phyloP scores from a whole-genome alignment of 2,329 filamentous ascomycete species.

The Pseudogymnoascus sp. region DNA sequence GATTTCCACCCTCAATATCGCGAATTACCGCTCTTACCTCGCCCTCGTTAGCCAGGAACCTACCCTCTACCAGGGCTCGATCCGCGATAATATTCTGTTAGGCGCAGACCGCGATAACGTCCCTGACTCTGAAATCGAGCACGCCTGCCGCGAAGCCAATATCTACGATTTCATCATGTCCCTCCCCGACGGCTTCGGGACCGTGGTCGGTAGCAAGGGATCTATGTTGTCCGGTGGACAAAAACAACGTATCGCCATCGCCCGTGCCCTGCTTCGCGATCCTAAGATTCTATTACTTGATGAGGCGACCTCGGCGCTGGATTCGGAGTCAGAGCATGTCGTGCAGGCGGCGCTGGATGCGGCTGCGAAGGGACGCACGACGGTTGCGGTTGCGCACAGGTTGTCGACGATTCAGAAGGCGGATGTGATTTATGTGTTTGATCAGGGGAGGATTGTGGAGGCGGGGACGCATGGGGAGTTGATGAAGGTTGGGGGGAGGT shows the following conservation, averaged over 20 bases:
- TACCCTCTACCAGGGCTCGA: conserved; percentile 86
- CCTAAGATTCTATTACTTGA: conserved; percentile 80
- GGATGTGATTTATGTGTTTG: conserved; percentile 94
- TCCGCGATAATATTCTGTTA: conserved; percentile 82
- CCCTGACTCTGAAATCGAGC: conserved; percentile 62
- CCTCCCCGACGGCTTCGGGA: conserved; percentile 77
- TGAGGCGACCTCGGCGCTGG: conserved; percentile 71
- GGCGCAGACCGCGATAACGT: conserved; percentile 61
- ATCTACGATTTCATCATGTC: conserved; percentile 89
- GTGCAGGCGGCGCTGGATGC: conserved; percentile 75
- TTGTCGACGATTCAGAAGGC: conserved; percentile 91
- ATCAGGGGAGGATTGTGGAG: conserved; percentile 79
- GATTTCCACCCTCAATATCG: conserved; percentile 72
- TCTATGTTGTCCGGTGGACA: conserved; percentile 81
- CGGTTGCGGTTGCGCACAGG: conserved; percentile 88
- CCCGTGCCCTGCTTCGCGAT: conserved; percentile 80
- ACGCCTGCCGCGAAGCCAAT: conserved; percentile 81
- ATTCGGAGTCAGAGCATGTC: conserved; percentile 68
- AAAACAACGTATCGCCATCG: conserved; percentile 87
- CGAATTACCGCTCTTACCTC: conserved; percentile 74
- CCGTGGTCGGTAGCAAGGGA: conserved; percentile 80
- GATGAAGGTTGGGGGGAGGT: conserved; percentile 61
- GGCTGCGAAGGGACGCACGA: conserved; percentile 76
- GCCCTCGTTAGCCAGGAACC: conserved; percentile 92
- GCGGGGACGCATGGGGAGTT: conserved; percentile 70